Base-by-base conservation (phyloP, 805 yeast species). In the Saccharomycopsis sp. region DNA sequence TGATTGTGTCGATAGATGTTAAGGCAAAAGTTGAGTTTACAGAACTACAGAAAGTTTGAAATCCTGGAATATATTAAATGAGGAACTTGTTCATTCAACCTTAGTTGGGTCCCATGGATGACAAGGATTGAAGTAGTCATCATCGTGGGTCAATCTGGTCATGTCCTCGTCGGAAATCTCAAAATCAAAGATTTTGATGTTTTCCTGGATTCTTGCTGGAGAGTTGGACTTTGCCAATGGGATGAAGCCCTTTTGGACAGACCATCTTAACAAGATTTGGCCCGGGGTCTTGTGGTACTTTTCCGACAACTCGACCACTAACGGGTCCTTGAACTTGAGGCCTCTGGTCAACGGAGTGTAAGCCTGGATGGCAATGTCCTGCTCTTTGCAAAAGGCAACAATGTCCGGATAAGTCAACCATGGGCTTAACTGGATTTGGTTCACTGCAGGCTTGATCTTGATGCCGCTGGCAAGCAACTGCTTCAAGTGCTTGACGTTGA, bases 301-400 rank as follows among this genome's bases (percentile, higher is more conserved):
- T 39, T 92, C 95, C 27, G 98, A 98, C 56, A 92, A 70, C 52
- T 87, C 95, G 60, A 96, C 88, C 50, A 92, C 86, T 47, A 73
- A 76, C 0, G 67, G 63, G 50, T 73, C 77, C 34, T 58, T 53
- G 29, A 74, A 51, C 48, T 63, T 68, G 20, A 38, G 48, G 23
- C 77, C 80, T 45, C 70, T 70, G 1, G 81, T 77, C 53, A 79
- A 64, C 9, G 87, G 84, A 18, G 78, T 66, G 59, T 73, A 80
- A 0, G 86, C 84, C 52, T 77, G 77, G 5, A 69, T 53, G 7
- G 58, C 57, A 43, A 80, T 75, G 25, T 64, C 70, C 41, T 76
- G 57, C 19, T 58, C 48, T 22, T 59, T 54, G 50, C 67, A 65
- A 55, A 54, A 77, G 22, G 64, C 61, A 23, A 65, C 62, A 42